phyloP scores from a whole-genome alignment of 768 basidiomycete genomes.

The Phylloporus rhodoxanthus region DNA sequence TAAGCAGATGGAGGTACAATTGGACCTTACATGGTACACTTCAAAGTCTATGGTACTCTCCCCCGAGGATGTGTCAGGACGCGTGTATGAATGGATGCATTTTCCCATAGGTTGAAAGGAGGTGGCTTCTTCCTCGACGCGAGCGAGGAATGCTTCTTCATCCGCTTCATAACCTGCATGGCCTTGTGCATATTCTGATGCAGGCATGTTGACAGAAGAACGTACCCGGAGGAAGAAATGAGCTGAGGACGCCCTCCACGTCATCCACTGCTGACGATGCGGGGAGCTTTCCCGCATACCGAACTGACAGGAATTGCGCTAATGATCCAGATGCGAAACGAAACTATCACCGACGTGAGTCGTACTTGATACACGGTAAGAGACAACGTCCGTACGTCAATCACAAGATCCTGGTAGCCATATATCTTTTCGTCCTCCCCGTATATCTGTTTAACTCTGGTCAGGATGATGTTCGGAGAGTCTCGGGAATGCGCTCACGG shows the following conservation, averaged over 20 bases:
- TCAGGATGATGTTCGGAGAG: conserved; percentile 6
- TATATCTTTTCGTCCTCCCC: conserved; percentile 97
- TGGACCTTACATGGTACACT: conserved; percentile 75
- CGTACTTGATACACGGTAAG: background rate
- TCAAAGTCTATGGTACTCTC: conserved; percentile 70
- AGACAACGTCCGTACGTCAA: conserved; percentile 58
- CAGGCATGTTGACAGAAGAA: background rate
- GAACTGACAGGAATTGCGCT: conserved; percentile 64
- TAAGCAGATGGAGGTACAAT: background rate
- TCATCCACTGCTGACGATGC: conserved; percentile 75
- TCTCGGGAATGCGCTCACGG: conserved; percentile 46
- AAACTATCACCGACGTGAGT: conserved; percentile 42
- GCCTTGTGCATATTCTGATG: background rate
- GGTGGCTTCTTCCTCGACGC: conserved; percentile 72
- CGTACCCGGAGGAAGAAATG: conserved; percentile 71
- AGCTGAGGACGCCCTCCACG: conserved; percentile 67
- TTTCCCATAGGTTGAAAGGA: conserved; percentile 74
- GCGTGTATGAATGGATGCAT: conserved; percentile 70
- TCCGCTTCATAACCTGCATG: conserved; percentile 62
- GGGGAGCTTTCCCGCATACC: conserved; percentile 60
- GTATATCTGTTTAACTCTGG: conserved; percentile 56
- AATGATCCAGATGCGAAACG: conserved; percentile 86
- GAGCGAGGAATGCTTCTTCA: conserved; percentile 57
- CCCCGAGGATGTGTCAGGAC: conserved; percentile 43
- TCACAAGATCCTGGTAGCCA: conserved; percentile 78